Conservation (phyloP, 2,329 filamentous ascomycete genomes). For the Calonectria henricotiae region DNA sequence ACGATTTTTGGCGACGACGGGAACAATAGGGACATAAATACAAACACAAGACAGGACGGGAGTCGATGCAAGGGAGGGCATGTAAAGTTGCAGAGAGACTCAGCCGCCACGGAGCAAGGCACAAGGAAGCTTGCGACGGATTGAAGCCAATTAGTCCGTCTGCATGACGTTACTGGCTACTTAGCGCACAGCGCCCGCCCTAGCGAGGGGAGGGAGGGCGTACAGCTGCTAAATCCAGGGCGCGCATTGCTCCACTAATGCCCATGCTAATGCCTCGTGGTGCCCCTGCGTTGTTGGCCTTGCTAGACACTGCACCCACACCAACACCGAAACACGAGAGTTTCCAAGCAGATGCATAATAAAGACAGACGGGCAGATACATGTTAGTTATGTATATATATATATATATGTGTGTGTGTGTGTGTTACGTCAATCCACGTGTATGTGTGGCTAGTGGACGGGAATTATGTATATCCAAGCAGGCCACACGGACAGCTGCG, state of each 20-base stretch:
- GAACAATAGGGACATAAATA: not conserved
- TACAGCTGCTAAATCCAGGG: constrained; percentile 17
- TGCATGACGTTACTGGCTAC: constrained; percentile 24
- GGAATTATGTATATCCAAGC: not conserved
- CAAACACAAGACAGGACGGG: not conserved
- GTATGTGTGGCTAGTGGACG: not conserved
- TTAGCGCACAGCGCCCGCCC: constrained; percentile 21
- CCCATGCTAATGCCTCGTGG: constrained; percentile 22
- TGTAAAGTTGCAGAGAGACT: not conserved
- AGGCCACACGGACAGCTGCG: not conserved
- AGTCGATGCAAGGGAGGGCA: not conserved
- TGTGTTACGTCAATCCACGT: constrained; percentile 6
- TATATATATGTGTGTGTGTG: not conserved
- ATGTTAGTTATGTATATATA: too few relatives aligned
- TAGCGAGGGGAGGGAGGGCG: constrained; percentile 4
- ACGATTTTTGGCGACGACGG: not conserved
- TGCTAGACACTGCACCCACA: constrained; percentile 13
- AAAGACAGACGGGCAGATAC: not conserved
- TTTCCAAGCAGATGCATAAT: constrained; percentile 21
- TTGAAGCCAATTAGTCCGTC: constrained; percentile 1
- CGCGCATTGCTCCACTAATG: constrained; percentile 1
- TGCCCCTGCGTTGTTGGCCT: constrained; percentile 2
- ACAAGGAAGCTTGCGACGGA: constrained; percentile 20
- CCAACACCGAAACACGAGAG: constrained; percentile 10
- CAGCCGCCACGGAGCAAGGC: constrained; percentile 2